Conservation (phyloP, 176 grass and related monocot species). For the Sorghum bicolor region DNA sequence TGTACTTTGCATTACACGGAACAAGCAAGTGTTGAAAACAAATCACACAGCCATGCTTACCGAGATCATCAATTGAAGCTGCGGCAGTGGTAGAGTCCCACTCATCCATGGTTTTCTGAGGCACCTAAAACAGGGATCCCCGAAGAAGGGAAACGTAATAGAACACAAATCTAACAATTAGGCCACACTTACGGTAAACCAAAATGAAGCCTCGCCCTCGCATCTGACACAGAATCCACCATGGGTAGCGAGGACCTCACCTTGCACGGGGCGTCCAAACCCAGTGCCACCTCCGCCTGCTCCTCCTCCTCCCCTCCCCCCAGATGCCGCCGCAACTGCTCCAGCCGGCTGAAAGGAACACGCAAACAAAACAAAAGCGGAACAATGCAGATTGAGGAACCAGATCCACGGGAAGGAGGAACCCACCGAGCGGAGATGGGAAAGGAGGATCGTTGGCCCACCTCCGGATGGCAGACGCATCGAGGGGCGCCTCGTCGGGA, state of each 20-base stretch:
- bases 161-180: constrained; percentile 15
- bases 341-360: constrained; percentile 53
- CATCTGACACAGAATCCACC: background rate
- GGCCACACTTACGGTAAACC: background rate
- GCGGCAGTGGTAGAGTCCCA: constrained; percentile 18
- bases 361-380: background rate
- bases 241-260: background rate
- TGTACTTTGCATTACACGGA: background rate
- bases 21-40: background rate
- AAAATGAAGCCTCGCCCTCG: background rate
- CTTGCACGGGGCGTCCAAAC: constrained; percentile 36
- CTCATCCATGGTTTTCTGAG: constrained; percentile 27
- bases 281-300: constrained; percentile 15
- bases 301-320: background rate
- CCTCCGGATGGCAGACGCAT: constrained; percentile 54
- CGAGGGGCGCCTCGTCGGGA: constrained; percentile 30
- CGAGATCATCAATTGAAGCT: constrained; percentile 27
- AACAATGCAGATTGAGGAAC: background rate
- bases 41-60: constrained; percentile 26
- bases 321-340: constrained; percentile 30
- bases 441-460: background rate
- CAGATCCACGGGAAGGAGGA: background rate
- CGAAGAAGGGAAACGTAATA: background rate
- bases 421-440: background rate
- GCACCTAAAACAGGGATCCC: constrained; percentile 18